phyloP scores from a whole-genome alignment of 192 early-diverging fungal species.

The Ambispora gerdemannii region DNA sequence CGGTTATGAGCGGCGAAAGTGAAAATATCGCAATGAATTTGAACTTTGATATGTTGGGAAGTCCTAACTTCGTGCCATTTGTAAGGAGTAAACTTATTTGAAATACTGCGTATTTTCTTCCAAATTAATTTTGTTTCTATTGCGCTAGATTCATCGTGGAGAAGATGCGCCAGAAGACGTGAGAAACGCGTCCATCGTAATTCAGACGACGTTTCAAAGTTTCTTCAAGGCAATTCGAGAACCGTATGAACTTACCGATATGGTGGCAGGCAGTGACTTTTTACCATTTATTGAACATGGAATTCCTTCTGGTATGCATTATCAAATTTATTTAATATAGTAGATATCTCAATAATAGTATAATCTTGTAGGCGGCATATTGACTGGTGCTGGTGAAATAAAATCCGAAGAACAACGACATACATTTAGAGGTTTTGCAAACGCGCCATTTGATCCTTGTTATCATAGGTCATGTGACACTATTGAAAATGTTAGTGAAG shows the following conservation, averaged over 20 bases:
- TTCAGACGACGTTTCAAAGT: conserved; percentile 58
- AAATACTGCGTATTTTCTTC: not conserved
- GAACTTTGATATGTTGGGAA: conserved; percentile 74
- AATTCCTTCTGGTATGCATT: conserved; percentile 49
- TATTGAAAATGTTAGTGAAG: conserved; percentile 58
- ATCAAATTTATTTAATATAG: no score
- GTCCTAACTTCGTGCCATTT: conserved; percentile 66
- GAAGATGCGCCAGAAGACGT: conserved; percentile 54
- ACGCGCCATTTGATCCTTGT: conserved; percentile 63
- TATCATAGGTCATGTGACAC: conserved; percentile 70
- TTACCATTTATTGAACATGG: conserved; percentile 63
- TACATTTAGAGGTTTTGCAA: conserved; percentile 61
- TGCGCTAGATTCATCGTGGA: conserved; percentile 53
- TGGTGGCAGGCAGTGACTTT: conserved; percentile 64
- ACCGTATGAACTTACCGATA: conserved; percentile 52
- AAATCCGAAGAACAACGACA: conserved; percentile 56
- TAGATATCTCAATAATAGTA: not conserved
- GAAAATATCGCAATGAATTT: conserved; percentile 55
- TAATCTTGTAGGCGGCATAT: conserved; percentile 48
- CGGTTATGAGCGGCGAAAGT: conserved; percentile 46
- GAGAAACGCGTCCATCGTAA: conserved; percentile 48
- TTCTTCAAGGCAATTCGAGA: conserved; percentile 49
- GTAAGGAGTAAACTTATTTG: conserved; percentile 30
- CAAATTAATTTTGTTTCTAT: not conserved
- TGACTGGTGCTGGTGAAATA: conserved; percentile 58